A percentile compares a stretch with the other conserved stretches of the same genome.
These are phyloP conservation scores for Diaporthe batatas DNA, from an alignment of 2,329 filamentous ascomycete genomes.

Conservation along the genomic window DNA sequence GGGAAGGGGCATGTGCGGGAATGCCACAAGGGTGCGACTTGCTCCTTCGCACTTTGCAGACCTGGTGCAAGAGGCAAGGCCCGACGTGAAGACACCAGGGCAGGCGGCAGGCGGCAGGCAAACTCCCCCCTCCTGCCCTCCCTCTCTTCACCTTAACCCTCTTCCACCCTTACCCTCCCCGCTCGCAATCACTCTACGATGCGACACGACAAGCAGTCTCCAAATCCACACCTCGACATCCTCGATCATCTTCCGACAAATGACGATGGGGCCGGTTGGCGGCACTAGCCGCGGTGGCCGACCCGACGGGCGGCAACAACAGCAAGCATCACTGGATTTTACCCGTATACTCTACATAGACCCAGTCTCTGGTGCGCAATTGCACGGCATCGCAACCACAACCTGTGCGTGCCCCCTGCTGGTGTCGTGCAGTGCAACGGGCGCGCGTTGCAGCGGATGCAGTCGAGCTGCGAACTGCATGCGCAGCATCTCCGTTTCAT, in stretches of 20 bases:
- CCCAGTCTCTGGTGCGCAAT: too few relatives aligned
- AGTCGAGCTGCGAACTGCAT: conserved; percentile 32
- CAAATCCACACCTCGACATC: not conserved
- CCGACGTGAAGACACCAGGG: too few relatives aligned
- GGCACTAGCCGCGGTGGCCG: not conserved
- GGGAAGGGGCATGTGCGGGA: not conserved
- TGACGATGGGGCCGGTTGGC: not conserved
- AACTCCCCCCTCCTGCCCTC: not conserved
- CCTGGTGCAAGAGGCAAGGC: not conserved
- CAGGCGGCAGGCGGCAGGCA: conserved; percentile 4
- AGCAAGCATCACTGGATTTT: too few relatives aligned
- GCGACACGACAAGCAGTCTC: not conserved
- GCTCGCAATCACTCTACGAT: not conserved
- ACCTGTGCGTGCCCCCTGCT: conserved; percentile 16
- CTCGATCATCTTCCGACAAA: conserved; percentile 26
- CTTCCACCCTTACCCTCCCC: not conserved
- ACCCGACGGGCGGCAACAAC: not conserved
- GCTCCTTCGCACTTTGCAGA: not conserved
- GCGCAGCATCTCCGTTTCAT: conserved; percentile 30
- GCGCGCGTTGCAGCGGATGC: conserved; percentile 19
- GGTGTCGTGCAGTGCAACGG: conserved; percentile 26
- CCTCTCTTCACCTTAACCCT: conserved; percentile 4
- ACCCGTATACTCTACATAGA: too few relatives aligned
- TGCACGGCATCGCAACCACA: conserved; percentile 9
- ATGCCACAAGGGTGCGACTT: not conserved